Evolutionary conservation across 2,329 filamentous ascomycete genomes (phyloP).

Genomic region (Pestalotiopsis sp.): DNA sequence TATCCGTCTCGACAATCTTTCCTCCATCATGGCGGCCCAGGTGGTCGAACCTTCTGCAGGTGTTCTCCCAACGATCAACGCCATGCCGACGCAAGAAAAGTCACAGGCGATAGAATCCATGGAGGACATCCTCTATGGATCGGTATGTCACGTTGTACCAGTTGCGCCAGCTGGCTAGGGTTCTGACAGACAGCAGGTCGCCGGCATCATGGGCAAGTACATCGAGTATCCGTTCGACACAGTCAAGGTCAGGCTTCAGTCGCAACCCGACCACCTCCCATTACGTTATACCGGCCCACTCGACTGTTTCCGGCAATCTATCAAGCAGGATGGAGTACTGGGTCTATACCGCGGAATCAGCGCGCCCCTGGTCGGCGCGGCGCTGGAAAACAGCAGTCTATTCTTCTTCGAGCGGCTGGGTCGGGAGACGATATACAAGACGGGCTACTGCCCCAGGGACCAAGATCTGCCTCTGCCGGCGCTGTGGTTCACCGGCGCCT

Average conservation of each 20-base stretch:
- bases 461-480: constrained; percentile 72
- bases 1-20: not conserved
- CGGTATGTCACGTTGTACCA: constrained; percentile 52
- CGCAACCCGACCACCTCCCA: constrained; percentile 84
- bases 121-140: constrained; percentile 88
- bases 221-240: constrained; percentile 99
- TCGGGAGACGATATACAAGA: constrained; percentile 62
- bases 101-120: constrained; percentile 64
- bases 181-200: constrained; percentile 52
- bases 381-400: constrained; percentile 86
- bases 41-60: constrained; percentile 21
- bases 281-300: constrained; percentile 82
- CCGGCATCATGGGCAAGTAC: constrained; percentile 89
- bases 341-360: constrained; percentile 92
- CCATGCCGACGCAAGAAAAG: constrained; percentile 13
- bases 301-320: constrained; percentile 90
- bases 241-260: constrained; percentile 94
- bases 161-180: not conserved
- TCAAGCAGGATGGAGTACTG: constrained; percentile 75
- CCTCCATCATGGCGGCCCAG: constrained; percentile 27
- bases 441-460: constrained; percentile 50
- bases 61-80: constrained; percentile 18
- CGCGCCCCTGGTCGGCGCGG: constrained; percentile 86
- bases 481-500: constrained; percentile 79
- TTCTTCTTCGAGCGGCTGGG: constrained; percentile 89